Base-by-base conservation (phyloP, 2,329 filamentous ascomycete genomes). In the Pyrenophora graminea region DNA sequence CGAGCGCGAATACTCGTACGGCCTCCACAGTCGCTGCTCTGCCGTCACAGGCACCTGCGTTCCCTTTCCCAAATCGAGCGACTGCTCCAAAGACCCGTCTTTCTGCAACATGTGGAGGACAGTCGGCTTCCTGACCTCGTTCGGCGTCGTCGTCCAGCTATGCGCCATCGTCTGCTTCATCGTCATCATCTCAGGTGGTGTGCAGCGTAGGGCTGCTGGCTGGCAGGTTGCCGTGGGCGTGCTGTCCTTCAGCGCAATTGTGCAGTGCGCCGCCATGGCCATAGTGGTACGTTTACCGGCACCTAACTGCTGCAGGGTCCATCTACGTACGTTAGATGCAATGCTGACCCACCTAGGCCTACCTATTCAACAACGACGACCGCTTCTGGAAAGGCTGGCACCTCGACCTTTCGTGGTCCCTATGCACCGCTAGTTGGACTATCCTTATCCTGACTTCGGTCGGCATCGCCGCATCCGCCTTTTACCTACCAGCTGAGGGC, bases 61-160 rank as follows among this genome's bases (percentile, higher is more conserved):
- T 19, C 75, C 78, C 27, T 94, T 91, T 72, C 90, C 90, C 3
- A 79, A 81, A 58, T 76, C 82, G 46, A 79, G 83, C 49, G 86
- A 90, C 69, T 93, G 90, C 74, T 76, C 78, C 48, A 82, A 80
- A 62, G 82, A 84, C 45, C 83, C 87, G 62, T 81, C 85, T 66
- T 97, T 97, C 76, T 97, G 94, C 79, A 88, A 86, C 64, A 88
- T 95, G 82, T 99, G 93, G 93, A 84, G 89, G 52, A 90, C 86
- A 21, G 86, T 91, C 31, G 91, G 90, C 19, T 97, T 97, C 75
- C 76, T 96, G 58, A 91, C 96, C 77, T 89, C 87, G 45, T 89
- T 97, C 63, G 83, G 89, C 6, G 84, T 91, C 32, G 85, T 96
- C n/a, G 71, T 94, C 33, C 87, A 96, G 73, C 82, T 94, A 34